Evolutionary conservation across 1,139 yeast species (phyloP).

Genomic region (Sugiyamaella sp.): DNA sequence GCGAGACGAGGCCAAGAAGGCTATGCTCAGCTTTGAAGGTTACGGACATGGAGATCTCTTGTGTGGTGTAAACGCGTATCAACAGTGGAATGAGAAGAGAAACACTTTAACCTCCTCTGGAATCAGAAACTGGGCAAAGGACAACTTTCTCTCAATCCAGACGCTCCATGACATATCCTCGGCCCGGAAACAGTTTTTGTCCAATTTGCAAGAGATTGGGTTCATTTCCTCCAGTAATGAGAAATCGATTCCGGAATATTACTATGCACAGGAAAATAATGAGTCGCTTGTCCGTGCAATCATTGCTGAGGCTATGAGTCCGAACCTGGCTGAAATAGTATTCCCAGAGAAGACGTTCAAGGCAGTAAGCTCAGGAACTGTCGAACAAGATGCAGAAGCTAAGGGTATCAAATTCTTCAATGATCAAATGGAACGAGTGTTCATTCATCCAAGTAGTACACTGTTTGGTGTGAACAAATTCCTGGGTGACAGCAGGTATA

Average conservation of each 20-base stretch:
- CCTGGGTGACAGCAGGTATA: constrained; percentile 38
- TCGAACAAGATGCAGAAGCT: constrained; percentile 84
- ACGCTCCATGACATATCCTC: constrained; percentile 73
- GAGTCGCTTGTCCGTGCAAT: constrained; percentile 61
- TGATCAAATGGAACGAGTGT: constrained; percentile 51
- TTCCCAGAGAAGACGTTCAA: constrained; percentile 79
- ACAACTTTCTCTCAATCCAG: constrained; percentile 62
- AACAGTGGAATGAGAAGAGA: constrained; percentile 49
- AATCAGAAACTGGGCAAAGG: constrained; percentile 57
- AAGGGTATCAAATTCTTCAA: constrained; percentile 62
- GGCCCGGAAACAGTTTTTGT: constrained; percentile 66
- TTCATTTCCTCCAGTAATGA: constrained; percentile 54
- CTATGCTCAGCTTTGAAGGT: constrained; percentile 50
- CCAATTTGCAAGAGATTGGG: constrained; percentile 73
- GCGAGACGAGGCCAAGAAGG: constrained; percentile 61
- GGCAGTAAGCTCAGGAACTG: constrained; percentile 72
- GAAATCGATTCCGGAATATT: constrained; percentile 24
- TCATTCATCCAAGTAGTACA: constrained; percentile 81
- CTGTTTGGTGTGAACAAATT: constrained; percentile 52
- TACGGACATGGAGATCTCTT: constrained; percentile 69
- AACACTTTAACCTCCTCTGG: constrained; percentile 28
- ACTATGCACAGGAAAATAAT: constrained; percentile 56
- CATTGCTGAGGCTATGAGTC: constrained; percentile 79
- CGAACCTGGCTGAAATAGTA: constrained; percentile 79
- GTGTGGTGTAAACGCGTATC: constrained; percentile 60